Evolutionary conservation across 257 asterid species (phyloP).

Genomic region (Solanum lignicaule): DNA sequence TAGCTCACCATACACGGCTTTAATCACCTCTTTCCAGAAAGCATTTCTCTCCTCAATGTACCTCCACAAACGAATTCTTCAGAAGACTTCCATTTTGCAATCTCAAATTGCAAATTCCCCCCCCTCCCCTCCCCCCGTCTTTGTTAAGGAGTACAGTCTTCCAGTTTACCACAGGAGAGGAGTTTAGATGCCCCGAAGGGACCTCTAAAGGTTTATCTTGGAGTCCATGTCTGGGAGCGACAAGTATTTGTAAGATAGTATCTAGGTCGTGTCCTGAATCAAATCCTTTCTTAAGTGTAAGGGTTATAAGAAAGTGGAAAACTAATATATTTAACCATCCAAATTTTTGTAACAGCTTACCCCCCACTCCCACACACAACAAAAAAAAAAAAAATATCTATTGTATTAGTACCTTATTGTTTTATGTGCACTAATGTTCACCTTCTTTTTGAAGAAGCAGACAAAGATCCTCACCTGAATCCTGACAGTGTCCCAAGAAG

Average conservation of each 20-base stretch:
- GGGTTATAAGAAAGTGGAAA: neutral
- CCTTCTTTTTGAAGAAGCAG: conserved; percentile 1
- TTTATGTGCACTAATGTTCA: neutral
- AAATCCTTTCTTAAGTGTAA: neutral
- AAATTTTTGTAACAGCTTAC: neutral
- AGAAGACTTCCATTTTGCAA: neutral
- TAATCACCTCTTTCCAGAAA: neutral
- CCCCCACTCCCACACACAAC: neutral
- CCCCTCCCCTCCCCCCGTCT: too few relatives aligned
- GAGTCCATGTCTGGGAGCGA: neutral
- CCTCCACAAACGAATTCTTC: neutral
- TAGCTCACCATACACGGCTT: neutral
- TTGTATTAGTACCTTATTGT: neutral
- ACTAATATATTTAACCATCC: neutral
- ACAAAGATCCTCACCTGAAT: conserved; percentile 7
- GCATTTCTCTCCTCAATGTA: neutral
- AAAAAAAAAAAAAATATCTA: neutral
- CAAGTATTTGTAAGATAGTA: neutral
- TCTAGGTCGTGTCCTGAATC: neutral
- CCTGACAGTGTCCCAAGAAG: conserved; percentile 11
- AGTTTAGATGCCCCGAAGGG: neutral
- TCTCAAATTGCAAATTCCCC: neutral
- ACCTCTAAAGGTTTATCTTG: neutral
- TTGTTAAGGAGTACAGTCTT: neutral
- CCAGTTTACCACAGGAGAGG: neutral